Evolutionary conservation across 1,139 yeast species (phyloP), one percentile per base, ranked within the genome.

Genomic region (Kurtzmaniella natalensis): DNA sequence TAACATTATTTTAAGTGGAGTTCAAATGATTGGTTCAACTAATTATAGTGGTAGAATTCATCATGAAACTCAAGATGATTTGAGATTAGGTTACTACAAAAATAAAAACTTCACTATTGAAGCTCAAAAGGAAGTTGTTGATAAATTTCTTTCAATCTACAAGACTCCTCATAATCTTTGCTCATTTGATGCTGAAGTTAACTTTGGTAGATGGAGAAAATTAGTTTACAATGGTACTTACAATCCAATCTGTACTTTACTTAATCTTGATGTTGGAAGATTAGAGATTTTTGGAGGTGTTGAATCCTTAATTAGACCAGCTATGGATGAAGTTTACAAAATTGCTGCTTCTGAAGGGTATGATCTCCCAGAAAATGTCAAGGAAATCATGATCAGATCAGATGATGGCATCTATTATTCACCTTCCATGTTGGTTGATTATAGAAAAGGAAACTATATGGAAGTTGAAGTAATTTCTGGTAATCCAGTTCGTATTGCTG

Each of bases 351-450:
- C 72, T n/a, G 78, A 72, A 34, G 81, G 81, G 11, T 68, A 71
- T 31, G 61, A 56, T 2, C 43, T 76, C 24, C 71, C 70, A 6
- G 65, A 57, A 27, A 59, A 55, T 10, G 53, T 64, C 29, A 65
- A 68, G 39, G 64, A 70, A 19, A 53, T 47, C 39, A 72, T 74
- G 72, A 57, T 72, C 28, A 61, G 64, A 40, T 59, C 72, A 17
- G 80, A 76, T 39, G 78, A 71, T 37, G 78, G 77, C n/a, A 55
- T 64, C 18, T 74, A 68, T 60, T 78, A 74, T 47, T 57, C 70
- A 25, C 84, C 84, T 2, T 76, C 83, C 13, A 78, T 78, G 82
- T 62, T 73, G 42, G 78, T 79, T 10, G 87, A 78, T 48, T 61
- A 70, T 10, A 66, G 78, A 37, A 77, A 78, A 51, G 76, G 77